phyloP scores from a whole-genome alignment of 2,329 filamentous ascomycete species.

The Aureobasidium lini region DNA sequence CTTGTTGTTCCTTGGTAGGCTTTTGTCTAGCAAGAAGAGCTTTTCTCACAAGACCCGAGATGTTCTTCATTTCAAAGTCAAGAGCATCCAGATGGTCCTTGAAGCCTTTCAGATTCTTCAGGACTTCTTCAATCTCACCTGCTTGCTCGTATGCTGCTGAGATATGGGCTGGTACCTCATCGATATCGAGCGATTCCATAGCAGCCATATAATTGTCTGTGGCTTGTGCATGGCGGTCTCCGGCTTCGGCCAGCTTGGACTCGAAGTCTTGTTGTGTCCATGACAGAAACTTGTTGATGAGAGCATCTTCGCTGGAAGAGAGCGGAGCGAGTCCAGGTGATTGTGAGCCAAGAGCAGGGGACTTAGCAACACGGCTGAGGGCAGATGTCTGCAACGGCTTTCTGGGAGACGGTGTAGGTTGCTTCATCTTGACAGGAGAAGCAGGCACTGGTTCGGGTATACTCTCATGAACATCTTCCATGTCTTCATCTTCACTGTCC shows the following conservation, averaged over 20 bases:
- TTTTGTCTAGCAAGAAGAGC: slow-evolving; percentile 12
- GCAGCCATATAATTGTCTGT: slow-evolving; percentile 13
- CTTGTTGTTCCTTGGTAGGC: slow-evolving; percentile 7
- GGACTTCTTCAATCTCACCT: background rate
- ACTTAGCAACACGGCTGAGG: background rate
- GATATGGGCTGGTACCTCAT: slow-evolving; percentile 11
- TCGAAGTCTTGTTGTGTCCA: slow-evolving; percentile 9
- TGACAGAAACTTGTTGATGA: background rate
- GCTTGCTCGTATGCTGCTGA: background rate
- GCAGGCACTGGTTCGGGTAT: slow-evolving; percentile 5
- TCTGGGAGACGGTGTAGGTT: background rate
- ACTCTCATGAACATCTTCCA: slow-evolving; percentile 2
- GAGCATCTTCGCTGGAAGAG: slow-evolving; percentile 7
- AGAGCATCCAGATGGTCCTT: slow-evolving; percentile 2
- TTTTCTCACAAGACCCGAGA: slow-evolving; percentile 11
- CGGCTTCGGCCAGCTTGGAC: background rate
- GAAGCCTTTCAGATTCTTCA: slow-evolving; percentile 4
- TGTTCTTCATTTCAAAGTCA: slow-evolving; percentile 7
- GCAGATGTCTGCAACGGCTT: slow-evolving; percentile 8
- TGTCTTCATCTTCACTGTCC: slow-evolving; percentile 13
- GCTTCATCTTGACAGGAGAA: slow-evolving; percentile 12
- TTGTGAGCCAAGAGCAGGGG: background rate
- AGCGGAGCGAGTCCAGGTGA: slow-evolving; percentile 2
- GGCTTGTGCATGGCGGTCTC: slow-evolving; percentile 6
- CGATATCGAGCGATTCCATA: slow-evolving; percentile 7